A percentile compares a stretch with the other conserved stretches of the same genome.
These are phyloP conservation scores for Hygrocybe punicea DNA, from an alignment of 768 basidiomycete species.

Conservation along the genomic window DNA sequence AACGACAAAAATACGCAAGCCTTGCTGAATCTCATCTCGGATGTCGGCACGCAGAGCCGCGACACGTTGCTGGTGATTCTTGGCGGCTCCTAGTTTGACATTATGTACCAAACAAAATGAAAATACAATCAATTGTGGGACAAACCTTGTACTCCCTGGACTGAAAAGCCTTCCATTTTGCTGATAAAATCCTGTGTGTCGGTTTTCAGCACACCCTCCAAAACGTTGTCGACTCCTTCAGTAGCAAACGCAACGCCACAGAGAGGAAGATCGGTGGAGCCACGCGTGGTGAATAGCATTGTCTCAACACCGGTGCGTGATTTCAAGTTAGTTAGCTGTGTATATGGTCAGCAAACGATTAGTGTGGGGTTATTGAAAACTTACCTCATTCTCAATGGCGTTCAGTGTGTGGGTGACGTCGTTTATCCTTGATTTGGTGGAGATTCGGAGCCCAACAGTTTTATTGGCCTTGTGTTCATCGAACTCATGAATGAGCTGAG, in stretches of 20 bases:
- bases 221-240: conserved; percentile 13
- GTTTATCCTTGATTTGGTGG: conserved; percentile 8
- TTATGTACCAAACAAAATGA: not conserved
- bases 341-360: not conserved
- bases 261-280: conserved; percentile 6
- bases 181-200: conserved; percentile 16
- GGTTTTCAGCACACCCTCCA: conserved; percentile 10
- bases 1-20: not conserved
- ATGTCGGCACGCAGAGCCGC: conserved; percentile 1
- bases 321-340: conserved; percentile 12
- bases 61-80: conserved; percentile 8
- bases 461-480: conserved; percentile 11
- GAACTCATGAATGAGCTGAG: conserved; percentile 8
- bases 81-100: conserved; percentile 7
- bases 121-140: not conserved
- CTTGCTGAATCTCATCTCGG: not conserved
- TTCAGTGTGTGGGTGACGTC: conserved; percentile 11
- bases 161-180: conserved; percentile 15
- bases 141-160: conserved; percentile 16
- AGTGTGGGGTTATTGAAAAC: not conserved
- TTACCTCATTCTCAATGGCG: conserved; percentile 12
- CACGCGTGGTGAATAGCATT: conserved; percentile 12
- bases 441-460: conserved; percentile 5
- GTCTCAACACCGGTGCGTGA: conserved; percentile 14
- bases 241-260: conserved; percentile 11